Evolutionary conservation across 2,329 filamentous ascomycete genomes (phyloP).

Genomic region (Leptographium wingfieldii): DNA sequence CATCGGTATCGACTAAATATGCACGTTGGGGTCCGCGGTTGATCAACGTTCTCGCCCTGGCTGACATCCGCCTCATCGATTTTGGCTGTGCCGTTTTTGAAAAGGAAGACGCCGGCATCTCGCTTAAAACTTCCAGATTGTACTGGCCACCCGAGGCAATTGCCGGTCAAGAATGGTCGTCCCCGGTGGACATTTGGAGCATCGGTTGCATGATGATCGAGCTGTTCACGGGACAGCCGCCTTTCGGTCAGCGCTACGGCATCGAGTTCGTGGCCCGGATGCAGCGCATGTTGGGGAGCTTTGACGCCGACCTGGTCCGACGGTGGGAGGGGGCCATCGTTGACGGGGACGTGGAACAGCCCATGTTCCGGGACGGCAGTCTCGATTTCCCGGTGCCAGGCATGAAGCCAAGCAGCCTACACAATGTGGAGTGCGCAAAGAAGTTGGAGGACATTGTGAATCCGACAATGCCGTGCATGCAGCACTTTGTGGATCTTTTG

Average conservation of each 20-base stretch:
- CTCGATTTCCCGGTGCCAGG: background rate
- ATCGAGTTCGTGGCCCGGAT: background rate
- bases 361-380: background rate
- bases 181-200: conserved; percentile 97
- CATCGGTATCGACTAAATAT: background rate
- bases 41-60: background rate
- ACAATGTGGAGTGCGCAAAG: background rate
- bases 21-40: too few species aligned
- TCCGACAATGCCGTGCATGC: background rate
- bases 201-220: conserved; percentile 98
- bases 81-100: background rate
- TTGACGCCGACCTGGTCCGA: background rate
- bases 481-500: background rate
- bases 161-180: conserved; percentile 89
- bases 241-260: background rate
- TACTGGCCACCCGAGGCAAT: conserved; percentile 92
- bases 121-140: background rate
- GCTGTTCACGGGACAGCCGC: conserved; percentile 81
- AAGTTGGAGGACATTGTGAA: background rate
- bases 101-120: background rate
- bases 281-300: background rate
- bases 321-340: background rate
- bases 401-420: background rate
- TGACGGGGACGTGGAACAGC: background rate
- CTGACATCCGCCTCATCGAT: background rate